A percentile compares a stretch with the other conserved stretches of the same genome.
phyloP scores from a whole-genome alignment of 176 grass and related monocot species.

The Zoysia pacifica region DNA sequence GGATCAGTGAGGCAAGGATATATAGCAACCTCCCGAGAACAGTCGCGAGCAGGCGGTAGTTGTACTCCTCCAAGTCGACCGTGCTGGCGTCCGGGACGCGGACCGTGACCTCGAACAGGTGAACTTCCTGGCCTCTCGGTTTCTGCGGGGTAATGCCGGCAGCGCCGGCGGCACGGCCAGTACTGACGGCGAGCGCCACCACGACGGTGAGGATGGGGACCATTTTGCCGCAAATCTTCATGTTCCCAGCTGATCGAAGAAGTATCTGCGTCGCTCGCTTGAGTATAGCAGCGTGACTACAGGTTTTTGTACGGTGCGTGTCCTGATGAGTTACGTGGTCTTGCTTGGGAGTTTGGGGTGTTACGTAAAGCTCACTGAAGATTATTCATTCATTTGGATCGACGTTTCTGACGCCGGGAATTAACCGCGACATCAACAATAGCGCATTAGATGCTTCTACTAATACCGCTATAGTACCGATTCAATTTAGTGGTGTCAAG shows the following conservation, averaged over 20 bases:
- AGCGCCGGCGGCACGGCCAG: not conserved
- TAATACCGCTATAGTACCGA: not conserved
- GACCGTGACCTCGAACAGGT: conserved; percentile 48
- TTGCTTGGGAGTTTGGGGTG: conserved; percentile 3
- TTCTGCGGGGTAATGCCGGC: not conserved
- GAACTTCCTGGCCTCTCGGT: conserved; percentile 24
- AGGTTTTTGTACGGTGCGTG: conserved; percentile 21
- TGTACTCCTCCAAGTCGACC: conserved; percentile 34
- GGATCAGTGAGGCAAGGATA: not conserved
- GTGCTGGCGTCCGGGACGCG: not conserved
- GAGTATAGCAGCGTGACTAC: not conserved
- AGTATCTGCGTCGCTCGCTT: not conserved
- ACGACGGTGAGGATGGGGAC: not conserved
- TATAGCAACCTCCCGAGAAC: conserved; percentile 43
- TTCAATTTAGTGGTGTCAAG: not conserved
- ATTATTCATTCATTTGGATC: not conserved
- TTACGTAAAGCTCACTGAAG: conserved; percentile 6
- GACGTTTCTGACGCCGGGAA: not conserved
- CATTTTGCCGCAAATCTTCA: conserved; percentile 24
- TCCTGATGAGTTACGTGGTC: not conserved
- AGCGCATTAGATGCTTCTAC: not conserved
- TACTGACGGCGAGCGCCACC: conserved; percentile 17
- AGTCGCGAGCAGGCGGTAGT: conserved; percentile 34
- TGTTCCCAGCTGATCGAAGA: conserved; percentile 11
- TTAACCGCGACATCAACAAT: not conserved